Base-by-base conservation (phyloP, 768 basidiomycete species). In the Mycena rebaudengoi region DNA sequence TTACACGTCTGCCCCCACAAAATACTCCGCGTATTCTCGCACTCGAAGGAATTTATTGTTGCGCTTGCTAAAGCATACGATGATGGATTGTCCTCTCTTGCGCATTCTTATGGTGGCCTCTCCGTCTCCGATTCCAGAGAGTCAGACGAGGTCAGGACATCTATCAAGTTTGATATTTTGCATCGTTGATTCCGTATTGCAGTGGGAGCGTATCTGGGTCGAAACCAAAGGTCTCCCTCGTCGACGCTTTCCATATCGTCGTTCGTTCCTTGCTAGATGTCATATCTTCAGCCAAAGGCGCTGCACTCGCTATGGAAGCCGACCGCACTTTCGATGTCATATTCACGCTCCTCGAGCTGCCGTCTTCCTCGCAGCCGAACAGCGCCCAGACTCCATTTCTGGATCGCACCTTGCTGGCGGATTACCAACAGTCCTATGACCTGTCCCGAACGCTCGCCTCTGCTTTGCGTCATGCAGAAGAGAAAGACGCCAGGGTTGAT, bases 131-230 rank as follows among this genome's bases (percentile, higher is more conserved):
- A 29, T 70, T 80, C 20, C 60, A 70, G 28, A 64, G 70, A 26
- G 55, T 72, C 29, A 6, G 67, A 62, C 8, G 68, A 68, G 32
- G 67, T 73, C 13, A 70, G 76, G 57, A 72, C 78, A 5, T 74
- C 81, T 16, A 87, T 88, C 65, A 84, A n/a, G 23, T 2, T 6
- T 26, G 10, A 25, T 39, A 26, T 20, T 37, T 5, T 3, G 10
- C 16, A 12, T 13, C 4, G 40, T 52, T 37, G 5, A 55, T 39
- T 3, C 10, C 14, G 32, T 39, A n/a, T 44, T 28, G 25, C 25
- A 91, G 51, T 94, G 91, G 91, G 87, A 91, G 65, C 79, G 78
- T 14, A 80, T 91, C 45, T 91, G 90, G 85, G 79, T 93, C 7
- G 84, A 88, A 59, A 88, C 89, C 2, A 94, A n/a, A 94, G 76